Base-by-base conservation (phyloP, 1,139 yeast genomes). In the Scheffersomyces illinoinensis region DNA sequence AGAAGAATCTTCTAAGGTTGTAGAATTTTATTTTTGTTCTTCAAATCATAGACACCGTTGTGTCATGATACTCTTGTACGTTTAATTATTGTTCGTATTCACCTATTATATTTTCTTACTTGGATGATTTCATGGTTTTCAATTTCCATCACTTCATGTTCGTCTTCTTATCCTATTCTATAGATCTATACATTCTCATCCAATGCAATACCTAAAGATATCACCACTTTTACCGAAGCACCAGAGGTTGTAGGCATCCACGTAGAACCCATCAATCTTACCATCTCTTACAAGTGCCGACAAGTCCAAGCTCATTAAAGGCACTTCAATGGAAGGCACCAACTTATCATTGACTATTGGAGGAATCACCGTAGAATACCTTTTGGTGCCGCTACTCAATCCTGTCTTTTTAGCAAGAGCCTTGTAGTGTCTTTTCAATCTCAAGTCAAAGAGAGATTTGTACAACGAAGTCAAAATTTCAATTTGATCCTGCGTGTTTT, bases 221-320 rank as follows among this genome's bases (percentile, higher is more conserved):
- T 85, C 89, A 2, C 89, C 89, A 53, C 79, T 81, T 55, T 79
- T 77, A 2, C 82, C 79, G 69, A 81, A 82, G 26, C 84, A 78
- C 88, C 88, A 85, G 54, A 85, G 76, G 57, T 71, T 73, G 21
- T 62, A 61, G 1, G 72, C 66, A 54, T 78, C 83, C 51, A 83
- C 68, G 59, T 74, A 73, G 47, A 83, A 69, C 2, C 83, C 82
- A 55, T 79, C 77, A 49, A 85, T 69, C 59, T 85, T 76, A 1
- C 87, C 86, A 51, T 58, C 66, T 18, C 59, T 60, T 19, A 65
- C 58, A 56, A 62, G 72, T 48, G 64, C 61, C 0, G 80, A 71
- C 53, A 80, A 66, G 63, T 81, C 82, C 54, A 81, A 64, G 10
- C 68, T 68, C 50, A 74, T 63, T 26, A 77, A 63, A 0, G 84